Conservation (phyloP, 73 alveolate genomes). For the Tetrahymena elliotti region DNA sequence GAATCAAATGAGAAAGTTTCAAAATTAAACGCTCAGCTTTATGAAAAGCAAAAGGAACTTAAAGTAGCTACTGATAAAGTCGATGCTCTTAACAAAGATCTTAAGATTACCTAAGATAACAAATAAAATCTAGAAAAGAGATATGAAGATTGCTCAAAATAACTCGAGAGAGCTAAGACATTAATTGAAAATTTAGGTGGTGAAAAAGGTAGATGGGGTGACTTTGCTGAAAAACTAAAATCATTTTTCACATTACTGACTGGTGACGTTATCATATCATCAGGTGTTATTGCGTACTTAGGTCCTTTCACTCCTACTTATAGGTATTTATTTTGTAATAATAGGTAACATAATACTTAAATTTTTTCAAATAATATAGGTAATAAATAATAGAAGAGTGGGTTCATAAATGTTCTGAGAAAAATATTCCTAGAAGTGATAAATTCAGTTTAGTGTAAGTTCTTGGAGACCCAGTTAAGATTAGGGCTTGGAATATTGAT, state of each 20-base stretch:
- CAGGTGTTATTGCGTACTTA: constrained; percentile 97
- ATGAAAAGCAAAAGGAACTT: constrained; percentile 79
- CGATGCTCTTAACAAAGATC: constrained; percentile 90
- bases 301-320: constrained; percentile 92
- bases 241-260: constrained; percentile 81
- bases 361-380: background rate
- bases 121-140: constrained; percentile 83
- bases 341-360: background rate
- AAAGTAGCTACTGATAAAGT: constrained; percentile 93
- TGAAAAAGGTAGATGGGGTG: constrained; percentile 97
- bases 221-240: constrained; percentile 69
- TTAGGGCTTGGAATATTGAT: constrained; percentile 95
- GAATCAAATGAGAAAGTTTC: constrained; percentile 74
- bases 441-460: constrained; percentile 70
- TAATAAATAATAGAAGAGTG: constrained; percentile 76
- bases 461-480: constrained; percentile 98
- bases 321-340: constrained; percentile 14
- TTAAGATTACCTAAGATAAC: constrained; percentile 77
- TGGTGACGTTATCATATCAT: constrained; percentile 93
- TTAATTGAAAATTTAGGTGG: constrained; percentile 97
- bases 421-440: constrained; percentile 84
- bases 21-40: constrained; percentile 71
- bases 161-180: constrained; percentile 91
- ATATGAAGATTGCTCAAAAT: constrained; percentile 75
- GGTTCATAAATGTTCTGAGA: constrained; percentile 79